Evolutionary conservation across 1,139 yeast genomes (phyloP), one percentile per base, ranked within the genome.

Genomic region (Suhomyces guaymorum): DNA sequence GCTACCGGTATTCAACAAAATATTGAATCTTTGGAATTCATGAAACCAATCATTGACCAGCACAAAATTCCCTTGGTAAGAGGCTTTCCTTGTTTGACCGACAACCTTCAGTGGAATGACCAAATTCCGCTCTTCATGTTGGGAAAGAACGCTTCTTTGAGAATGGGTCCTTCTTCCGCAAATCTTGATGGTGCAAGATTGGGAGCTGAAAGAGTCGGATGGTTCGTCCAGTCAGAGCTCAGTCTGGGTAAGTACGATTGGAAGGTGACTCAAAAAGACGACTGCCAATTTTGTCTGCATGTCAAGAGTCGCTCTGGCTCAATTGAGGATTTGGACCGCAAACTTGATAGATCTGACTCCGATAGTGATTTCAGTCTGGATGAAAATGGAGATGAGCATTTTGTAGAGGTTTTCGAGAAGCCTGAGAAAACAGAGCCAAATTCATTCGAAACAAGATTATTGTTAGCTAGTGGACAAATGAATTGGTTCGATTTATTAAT

Each of bases 81-180:
- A 4, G 76, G 76, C 0, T 55, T 61, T 17, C 77, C 77, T 0
- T 67, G 73, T 37, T 48, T 72, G 14, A 69, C 75, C 0, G 75
- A 71, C 38, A 59, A 71, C 34, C 54, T 72, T 21, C 73, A 70
- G 43, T 69, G 74, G 73, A 57, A 54, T 35, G 48, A 54, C 1
- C 57, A 58, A 7, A 42, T 70, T 4, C 77, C 76, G 0, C 51
- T 71, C 15, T 71, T 63, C 40, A 53, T 70, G 57, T 44, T 66
- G 5, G 77, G 77, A 1, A 67, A 72, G 41, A 62, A 69, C 43
- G 75, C 77, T 1, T 63, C 69, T 11, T 51, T 72, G 12, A 54
- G 62, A 38, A 60, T 70, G 38, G 77, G 77, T 1, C 76, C 77
- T 1, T 64, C 75, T 0, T 63, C 73, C n/a, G 76, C 76, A 1